phyloP scores from a whole-genome alignment of 1,139 yeast species.

The Arxiozyma heterogenica region DNA sequence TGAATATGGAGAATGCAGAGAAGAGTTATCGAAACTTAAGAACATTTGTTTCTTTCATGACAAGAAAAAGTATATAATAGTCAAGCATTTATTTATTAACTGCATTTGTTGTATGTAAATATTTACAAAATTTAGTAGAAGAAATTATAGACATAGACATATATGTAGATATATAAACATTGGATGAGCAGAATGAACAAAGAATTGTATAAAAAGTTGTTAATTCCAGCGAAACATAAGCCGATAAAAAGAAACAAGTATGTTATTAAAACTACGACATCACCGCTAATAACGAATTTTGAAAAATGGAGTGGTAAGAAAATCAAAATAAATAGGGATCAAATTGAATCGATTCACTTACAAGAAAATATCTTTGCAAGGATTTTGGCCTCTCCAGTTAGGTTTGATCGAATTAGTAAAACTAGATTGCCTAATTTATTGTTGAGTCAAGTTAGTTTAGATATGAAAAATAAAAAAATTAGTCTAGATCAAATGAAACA shows the following conservation, averaged over 20 bases:
- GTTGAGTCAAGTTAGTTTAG: slow-evolving; percentile 18
- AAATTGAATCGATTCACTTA: slow-evolving; percentile 8
- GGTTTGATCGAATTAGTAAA: slow-evolving; percentile 21
- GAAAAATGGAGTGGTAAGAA: slow-evolving; percentile 28
- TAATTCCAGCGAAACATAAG: not conserved
- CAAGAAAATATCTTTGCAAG: slow-evolving; percentile 21
- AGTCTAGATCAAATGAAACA: slow-evolving; percentile 5
- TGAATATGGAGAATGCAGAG: not conserved
- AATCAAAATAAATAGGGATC: slow-evolving; percentile 3
- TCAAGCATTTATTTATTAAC: not conserved
- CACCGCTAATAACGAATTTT: slow-evolving; percentile 22
- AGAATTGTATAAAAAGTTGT: not conserved
- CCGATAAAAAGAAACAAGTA: slow-evolving; percentile 1
- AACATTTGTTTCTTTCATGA: too few species aligned
- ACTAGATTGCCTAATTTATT: slow-evolving; percentile 19
- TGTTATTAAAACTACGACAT: slow-evolving; percentile 11
- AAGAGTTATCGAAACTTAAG: not conserved
- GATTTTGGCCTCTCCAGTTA: slow-evolving; percentile 23
- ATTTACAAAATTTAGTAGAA: not conserved
- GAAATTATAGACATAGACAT: not conserved
- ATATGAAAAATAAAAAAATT: slow-evolving; percentile 1
- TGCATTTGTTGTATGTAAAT: not conserved
- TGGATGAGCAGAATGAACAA: not conserved
- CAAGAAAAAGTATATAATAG: too few species aligned
- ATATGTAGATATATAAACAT: not conserved